Evolutionary conservation across 2,329 filamentous ascomycete species (phyloP), one percentile per base, ranked within the genome.

Genomic region (Ascochyta viciae-villosae): DNA sequence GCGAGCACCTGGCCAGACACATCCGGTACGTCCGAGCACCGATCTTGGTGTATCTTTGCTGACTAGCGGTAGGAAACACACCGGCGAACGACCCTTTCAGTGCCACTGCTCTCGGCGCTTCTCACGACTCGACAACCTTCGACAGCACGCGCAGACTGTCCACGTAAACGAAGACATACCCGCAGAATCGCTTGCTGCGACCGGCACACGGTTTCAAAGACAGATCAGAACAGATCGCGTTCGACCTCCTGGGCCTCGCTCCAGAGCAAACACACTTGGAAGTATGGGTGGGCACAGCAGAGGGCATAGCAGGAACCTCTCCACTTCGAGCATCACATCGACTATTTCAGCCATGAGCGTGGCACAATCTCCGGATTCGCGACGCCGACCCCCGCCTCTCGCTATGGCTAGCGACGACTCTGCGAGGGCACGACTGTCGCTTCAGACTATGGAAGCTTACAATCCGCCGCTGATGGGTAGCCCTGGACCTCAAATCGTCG

Each of bases 141-240:
- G 95, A 56, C 95, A 99, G 74, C 95, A 99, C 81, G 95, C 95
- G 40, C 93, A 97, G 76, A 98, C 95, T 0, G 95, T 99, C 1
- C 95, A 99, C 74, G 90, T 96, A 54, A 97, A 98, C 74, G 95
- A 98, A 74, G 92, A 97, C 54, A 99, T 99, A 31, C 95, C 95
- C 3, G 87, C 88, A 37, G 92, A 97, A 74, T 98, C 95, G 1
- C 84, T 98, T 19, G 95, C 95, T 15, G 95, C 94, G 4, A 95
- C 91, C 1, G 92, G 93, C 23, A 96, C 93, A 8, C 85, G 94
- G 35, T 97, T 96, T 67, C 94, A 97, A 69, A 85, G 94, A 59
- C 93, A 97, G 75, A 92, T 96, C 56, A 86, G 94, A 49, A 96
- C 91, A 0, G 93, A 97, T 63, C 83, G 92, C 56, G 89, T 94